Conservation (phyloP, 2,329 filamentous ascomycete genomes). For the Grosmannia clavigera region DNA sequence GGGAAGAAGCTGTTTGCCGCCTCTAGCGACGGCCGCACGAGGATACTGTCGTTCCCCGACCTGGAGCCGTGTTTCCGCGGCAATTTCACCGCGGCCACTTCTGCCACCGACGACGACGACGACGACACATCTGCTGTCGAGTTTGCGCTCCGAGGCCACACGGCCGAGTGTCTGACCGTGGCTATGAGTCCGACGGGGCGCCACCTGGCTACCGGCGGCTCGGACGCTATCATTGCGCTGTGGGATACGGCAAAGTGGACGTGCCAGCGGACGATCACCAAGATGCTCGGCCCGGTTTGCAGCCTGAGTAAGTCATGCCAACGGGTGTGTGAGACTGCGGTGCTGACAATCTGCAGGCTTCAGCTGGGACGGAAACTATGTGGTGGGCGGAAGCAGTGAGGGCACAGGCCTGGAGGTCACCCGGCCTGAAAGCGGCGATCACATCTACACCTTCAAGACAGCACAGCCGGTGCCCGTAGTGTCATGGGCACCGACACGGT, state of each 20-base stretch:
- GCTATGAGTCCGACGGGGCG: constrained; percentile 59
- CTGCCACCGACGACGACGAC: constrained; percentile 2
- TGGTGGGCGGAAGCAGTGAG: constrained; percentile 64
- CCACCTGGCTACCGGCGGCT: constrained; percentile 62
- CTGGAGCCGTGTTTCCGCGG: constrained; percentile 43
- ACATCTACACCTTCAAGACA: constrained; percentile 60
- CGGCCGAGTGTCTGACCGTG: constrained; percentile 55
- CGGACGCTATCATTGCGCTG: constrained; percentile 61
- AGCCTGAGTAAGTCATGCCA: constrained; percentile 43
- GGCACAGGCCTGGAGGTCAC: constrained; percentile 55
- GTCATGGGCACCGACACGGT: constrained; percentile 64
- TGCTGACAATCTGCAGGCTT: constrained; percentile 38
- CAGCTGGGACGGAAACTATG: constrained; percentile 64
- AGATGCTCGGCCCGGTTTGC: constrained; percentile 56
- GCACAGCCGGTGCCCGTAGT: constrained; percentile 51
- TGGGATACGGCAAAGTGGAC: constrained; percentile 73
- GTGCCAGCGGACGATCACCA: constrained; percentile 57
- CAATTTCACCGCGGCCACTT: constrained; percentile 28
- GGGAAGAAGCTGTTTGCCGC: constrained; percentile 59
- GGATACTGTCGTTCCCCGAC: constrained; percentile 56
- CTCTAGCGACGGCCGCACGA: constrained; percentile 57
- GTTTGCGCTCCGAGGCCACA: constrained; percentile 59
- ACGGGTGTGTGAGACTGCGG: not conserved
- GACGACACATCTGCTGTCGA: constrained; percentile 21
- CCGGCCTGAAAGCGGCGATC: constrained; percentile 62